phyloP scores from a whole-genome alignment of 2,329 filamentous ascomycete species.

The Mollisiaceae sp. region DNA sequence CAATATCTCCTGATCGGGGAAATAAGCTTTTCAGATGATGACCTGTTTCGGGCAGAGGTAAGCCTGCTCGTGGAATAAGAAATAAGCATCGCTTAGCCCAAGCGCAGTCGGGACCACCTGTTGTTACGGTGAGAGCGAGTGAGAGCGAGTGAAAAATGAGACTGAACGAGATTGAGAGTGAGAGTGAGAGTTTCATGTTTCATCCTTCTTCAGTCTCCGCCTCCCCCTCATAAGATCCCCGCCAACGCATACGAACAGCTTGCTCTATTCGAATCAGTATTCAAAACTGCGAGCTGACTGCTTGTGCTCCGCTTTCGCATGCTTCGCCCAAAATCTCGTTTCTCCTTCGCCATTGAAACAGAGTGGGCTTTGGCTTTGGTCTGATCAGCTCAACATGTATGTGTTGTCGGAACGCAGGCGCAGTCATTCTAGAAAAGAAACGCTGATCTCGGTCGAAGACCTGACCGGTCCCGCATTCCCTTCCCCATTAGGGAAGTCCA shows the following conservation, averaged over 20 bases:
- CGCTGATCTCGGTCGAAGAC: conserved; percentile 6
- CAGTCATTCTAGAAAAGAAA: not conserved
- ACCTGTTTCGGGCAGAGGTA: not conserved
- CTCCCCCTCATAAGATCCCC: not conserved
- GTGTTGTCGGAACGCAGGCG: conserved; percentile 6
- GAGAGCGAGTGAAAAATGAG: too few relatives aligned
- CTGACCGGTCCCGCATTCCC: not conserved
- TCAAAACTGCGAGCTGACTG: not conserved
- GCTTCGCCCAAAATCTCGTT: conserved; percentile 3
- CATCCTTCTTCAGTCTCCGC: not conserved
- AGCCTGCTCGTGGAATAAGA: not conserved
- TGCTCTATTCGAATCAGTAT: not conserved
- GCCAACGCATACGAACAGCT: not conserved
- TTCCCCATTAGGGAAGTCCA: not conserved
- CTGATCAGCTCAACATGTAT: not conserved
- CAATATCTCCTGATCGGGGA: not conserved
- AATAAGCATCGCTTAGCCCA: conserved; percentile 1
- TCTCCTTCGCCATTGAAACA: not conserved
- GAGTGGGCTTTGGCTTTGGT: not conserved
- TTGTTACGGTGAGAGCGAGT: not conserved
- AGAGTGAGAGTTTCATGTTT: conserved; percentile 4
- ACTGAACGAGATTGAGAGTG: not conserved
- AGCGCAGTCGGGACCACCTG: not conserved
- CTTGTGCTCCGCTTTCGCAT: not conserved
- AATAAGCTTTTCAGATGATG: conserved; percentile 1